Conservation (phyloP, 1,284 basidiomycete species). For the Pseudozyma sp. region DNA sequence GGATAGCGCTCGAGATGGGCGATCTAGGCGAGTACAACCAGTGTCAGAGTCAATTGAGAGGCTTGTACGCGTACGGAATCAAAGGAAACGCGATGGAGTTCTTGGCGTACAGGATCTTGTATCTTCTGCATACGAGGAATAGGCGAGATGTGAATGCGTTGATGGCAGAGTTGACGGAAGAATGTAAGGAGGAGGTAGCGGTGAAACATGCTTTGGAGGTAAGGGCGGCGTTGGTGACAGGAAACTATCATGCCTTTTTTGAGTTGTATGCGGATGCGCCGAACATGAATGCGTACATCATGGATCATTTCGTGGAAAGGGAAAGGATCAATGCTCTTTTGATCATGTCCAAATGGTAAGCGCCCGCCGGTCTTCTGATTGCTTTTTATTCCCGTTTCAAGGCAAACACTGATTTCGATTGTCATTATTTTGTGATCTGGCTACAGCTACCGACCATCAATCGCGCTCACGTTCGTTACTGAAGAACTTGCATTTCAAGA, state of each 20-base stretch:
- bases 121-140: conserved; percentile 93
- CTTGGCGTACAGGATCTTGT: conserved; percentile 95
- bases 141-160: conserved; percentile 93
- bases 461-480: conserved; percentile 82
- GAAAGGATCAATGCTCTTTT: conserved; percentile 88
- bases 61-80: conserved; percentile 91
- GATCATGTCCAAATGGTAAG: conserved; percentile 76
- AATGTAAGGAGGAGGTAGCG: conserved; percentile 82
- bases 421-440: no score
- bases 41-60: conserved; percentile 90
- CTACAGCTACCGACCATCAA: conserved; percentile 60
- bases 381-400: no score
- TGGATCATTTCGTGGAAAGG: conserved; percentile 97
- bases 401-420: no score
- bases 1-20: conserved; percentile 94
- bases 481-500: conserved; percentile 86
- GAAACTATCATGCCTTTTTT: conserved; percentile 94
- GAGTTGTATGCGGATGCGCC: conserved; percentile 85
- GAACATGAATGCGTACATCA: conserved; percentile 98
- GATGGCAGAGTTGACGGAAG: conserved; percentile 91
- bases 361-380: no score
- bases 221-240: conserved; percentile 86
- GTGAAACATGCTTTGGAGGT: conserved; percentile 91
- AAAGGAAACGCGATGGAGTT: conserved; percentile 93
- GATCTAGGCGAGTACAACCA: conserved; percentile 99